Base-by-base conservation (phyloP, 1,139 yeast genomes). In the Zygosaccharomyces sapae region DNA sequence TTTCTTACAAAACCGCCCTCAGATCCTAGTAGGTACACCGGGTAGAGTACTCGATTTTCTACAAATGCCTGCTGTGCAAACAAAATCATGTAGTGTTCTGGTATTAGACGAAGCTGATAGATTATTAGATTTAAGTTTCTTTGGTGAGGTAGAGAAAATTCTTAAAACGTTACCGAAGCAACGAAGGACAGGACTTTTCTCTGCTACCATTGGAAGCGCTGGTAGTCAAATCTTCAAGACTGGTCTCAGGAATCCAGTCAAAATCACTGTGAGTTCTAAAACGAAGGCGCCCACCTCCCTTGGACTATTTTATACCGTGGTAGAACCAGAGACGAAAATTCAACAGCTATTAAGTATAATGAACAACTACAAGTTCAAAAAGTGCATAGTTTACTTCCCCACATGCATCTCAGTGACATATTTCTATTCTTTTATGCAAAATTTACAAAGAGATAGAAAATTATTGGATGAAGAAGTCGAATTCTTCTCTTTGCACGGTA, bases 71-170 rank as follows among this genome's bases (percentile, higher is more conserved):
- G 68, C 68, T 29, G 79, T 83, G 1, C 77, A 79, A 54, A 74
- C 83, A 0, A 69, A 68, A 9, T 74, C 83, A 3, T 75, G 89
- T 44, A 96, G 88, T 57, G 78, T 86, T 38, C 76, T 85, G 18
- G 82, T 94, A 5, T 68, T 92, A 44, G 98, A 92, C 66, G 98
- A 92, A 67, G 98, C 97, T 2, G 98, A 92, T 62, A 79, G 88
- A 55, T 72, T 92, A 41, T 71, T 92, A 34, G 97, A 90, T 65
- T 67, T 81, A 34, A 86, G 92, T 33, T 90, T 90, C 63, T 80
- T 79, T 35, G 73, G 72, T 44, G 89, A 87, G 48, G 81, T 86
- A 13, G 79, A 82, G 33, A 70, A 75, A 33, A 86, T 89, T 27
- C 72, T 89, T 39, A 75, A 78, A 44, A 68, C 75, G 41, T 70